These are phyloP conservation scores for Solanum pennellii DNA, from an alignment of 257 asterid species.

Conservation along the genomic window DNA sequence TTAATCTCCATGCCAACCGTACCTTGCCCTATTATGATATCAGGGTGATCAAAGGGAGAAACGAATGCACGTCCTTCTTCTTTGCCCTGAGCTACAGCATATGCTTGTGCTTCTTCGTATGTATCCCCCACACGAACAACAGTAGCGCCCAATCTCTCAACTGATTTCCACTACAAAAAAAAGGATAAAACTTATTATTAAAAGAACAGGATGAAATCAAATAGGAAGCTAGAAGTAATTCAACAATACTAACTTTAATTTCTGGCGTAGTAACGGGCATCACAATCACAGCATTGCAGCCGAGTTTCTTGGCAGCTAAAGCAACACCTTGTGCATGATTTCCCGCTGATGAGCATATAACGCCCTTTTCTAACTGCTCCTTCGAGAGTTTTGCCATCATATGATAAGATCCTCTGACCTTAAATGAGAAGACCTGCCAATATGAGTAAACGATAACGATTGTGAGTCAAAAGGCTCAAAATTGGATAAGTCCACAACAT, in stretches of 20 bases:
- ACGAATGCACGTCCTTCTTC: constrained; percentile 63
- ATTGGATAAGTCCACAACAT: background rate
- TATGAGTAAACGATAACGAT: background rate
- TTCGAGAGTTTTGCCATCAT: constrained; percentile 87
- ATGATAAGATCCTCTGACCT: constrained; percentile 93
- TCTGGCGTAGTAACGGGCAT: constrained; percentile 96
- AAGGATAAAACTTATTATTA: background rate
- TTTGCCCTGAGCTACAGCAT: constrained; percentile 57
- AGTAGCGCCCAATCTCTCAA: constrained; percentile 72
- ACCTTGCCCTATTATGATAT: constrained; percentile 83
- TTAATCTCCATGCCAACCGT: constrained; percentile 92
- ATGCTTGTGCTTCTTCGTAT: constrained; percentile 81
- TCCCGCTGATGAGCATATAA: constrained; percentile 94
- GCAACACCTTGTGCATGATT: constrained; percentile 99
- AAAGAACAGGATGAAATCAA: background rate
- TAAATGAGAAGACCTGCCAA: constrained; percentile 73
- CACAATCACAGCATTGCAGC: constrained; percentile 63
- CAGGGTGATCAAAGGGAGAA: constrained; percentile 96
- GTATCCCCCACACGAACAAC: constrained; percentile 83
- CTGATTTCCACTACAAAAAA: constrained; percentile 57
- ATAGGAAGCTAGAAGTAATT: background rate
- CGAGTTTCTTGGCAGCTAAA: constrained; percentile 55
- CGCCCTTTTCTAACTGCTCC: constrained; percentile 67
- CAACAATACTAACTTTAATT: constrained; percentile 55
- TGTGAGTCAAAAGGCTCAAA: background rate